Evolutionary conservation across 176 grass and related monocot species (phyloP), one percentile per base, ranked within the genome.

Genomic region (Aegilops tauschii): DNA sequence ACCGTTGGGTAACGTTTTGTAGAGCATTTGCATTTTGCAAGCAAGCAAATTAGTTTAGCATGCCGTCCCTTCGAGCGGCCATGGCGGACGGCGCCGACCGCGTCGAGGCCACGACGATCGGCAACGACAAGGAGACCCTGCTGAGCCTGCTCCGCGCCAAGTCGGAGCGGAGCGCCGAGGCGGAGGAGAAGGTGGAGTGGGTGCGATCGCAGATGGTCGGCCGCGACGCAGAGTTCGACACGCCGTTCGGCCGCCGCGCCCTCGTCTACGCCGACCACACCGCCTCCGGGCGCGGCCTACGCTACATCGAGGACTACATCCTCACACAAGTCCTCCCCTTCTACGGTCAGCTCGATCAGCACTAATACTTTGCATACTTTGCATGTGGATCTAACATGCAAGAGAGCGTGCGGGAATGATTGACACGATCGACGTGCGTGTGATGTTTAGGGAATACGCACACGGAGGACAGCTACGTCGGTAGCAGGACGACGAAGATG

Each of bases 261-360:
- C 91, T 95, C 62, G 84, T 87, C 71, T 98, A 95, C 86, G 90
- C 90, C 47, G 93, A 95, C 83, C 92, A 95, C 84, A 95, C 96
- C 8, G 93, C 96, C 16, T 83, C 93, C 75, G 93, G 96, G 56
- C 87, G 82, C 74, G 83, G 88, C 79, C 75, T 98, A 62, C 84
- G 37, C 9, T 92, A 86, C 86, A 76, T 98, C 35, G 93, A 98
- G 76, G 89, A 98, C 58, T 98, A 94, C 77, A 80, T 98, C 87
- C 79, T 93, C 80, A 80, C 89, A 1, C 66, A 95, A 61, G 91
- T 95, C 69, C 93, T 98, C 69, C 93, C 93, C 63, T 81, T 89
- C 84, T 98, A 98, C 58, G 96, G 96, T 97, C 72, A 71, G 83
- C 42, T 23, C 23, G 0, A 59, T 32, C 21, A 11, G 17, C 65